These are phyloP conservation scores for Lentithecium fluviatile DNA, from an alignment of 495 filamentous ascomycete species.

Conservation along the genomic window DNA sequence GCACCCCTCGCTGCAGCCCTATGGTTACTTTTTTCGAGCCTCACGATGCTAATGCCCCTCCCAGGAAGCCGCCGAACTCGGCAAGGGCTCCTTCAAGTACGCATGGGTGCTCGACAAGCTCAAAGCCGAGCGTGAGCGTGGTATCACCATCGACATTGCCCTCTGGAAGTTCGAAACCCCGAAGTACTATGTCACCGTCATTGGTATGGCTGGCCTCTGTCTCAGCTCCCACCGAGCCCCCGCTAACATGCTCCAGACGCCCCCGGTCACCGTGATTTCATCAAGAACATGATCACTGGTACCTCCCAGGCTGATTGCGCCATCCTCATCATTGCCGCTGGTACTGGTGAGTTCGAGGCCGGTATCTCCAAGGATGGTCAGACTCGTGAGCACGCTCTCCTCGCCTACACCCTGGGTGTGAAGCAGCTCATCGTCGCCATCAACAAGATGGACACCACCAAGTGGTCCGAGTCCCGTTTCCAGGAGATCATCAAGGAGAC, in stretches of 20 bases:
- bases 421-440: conserved; percentile 99
- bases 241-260: conserved; percentile 61
- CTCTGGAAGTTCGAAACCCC: conserved; percentile 99
- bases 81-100: conserved; percentile 99
- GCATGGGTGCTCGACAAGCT: conserved; percentile 99
- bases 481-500: conserved; percentile 99
- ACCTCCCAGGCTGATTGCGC: conserved; percentile 99
- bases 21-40: background rate
- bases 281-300: conserved; percentile 99
- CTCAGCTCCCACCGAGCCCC: conserved; percentile 11
- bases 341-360: conserved; percentile 99
- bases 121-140: conserved; percentile 99
- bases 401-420: conserved; percentile 99
- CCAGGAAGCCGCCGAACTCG: conserved; percentile 97
- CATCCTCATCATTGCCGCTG: conserved; percentile 99
- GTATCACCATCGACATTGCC: conserved; percentile 99
- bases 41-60: conserved; percentile 43
- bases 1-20: background rate
- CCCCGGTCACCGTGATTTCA: conserved; percentile 99
- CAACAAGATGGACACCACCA: conserved; percentile 99
- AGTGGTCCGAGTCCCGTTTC: conserved; percentile 95
- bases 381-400: conserved; percentile 99
- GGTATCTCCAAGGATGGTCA: conserved; percentile 99
- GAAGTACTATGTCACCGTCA: conserved; percentile 99
- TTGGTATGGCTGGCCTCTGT: conserved; percentile 60